Conservation (phyloP, 1,139 yeast genomes). For the Candida sojae region DNA sequence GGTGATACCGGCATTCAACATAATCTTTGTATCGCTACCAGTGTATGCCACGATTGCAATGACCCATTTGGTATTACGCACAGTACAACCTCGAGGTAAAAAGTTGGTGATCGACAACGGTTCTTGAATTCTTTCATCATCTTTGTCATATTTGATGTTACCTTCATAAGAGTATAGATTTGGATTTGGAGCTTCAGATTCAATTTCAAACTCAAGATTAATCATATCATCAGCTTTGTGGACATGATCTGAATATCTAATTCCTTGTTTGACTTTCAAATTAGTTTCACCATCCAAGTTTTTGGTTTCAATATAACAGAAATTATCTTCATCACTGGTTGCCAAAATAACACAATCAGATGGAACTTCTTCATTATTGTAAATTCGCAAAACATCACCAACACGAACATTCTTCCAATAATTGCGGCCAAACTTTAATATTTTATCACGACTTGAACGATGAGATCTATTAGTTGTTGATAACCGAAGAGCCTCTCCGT, state of each 20-base stretch:
- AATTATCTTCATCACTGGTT: slow-evolving; percentile 86
- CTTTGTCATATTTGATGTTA: slow-evolving; percentile 63
- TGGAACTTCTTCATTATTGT: slow-evolving; percentile 89
- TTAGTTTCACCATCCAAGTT: slow-evolving; percentile 97
- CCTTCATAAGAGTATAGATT: slow-evolving; percentile 87
- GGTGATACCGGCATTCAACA: slow-evolving; percentile 90
- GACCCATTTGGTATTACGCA: slow-evolving; percentile 92
- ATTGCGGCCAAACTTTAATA: slow-evolving; percentile 24
- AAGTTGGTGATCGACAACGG: slow-evolving; percentile 80
- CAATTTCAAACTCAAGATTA: slow-evolving; percentile 77
- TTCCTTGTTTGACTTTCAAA: slow-evolving; percentile 75
- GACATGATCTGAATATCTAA: slow-evolving; percentile 63
- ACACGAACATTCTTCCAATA: slow-evolving; percentile 89
- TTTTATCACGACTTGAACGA: slow-evolving; percentile 16
- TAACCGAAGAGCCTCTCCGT: slow-evolving; percentile 20
- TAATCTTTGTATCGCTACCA: slow-evolving; percentile 87
- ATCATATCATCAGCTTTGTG: slow-evolving; percentile 71
- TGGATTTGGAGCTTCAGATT: slow-evolving; percentile 88
- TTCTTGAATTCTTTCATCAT: slow-evolving; percentile 58
- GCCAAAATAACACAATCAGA: slow-evolving; percentile 83
- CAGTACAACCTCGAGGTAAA: slow-evolving; percentile 84
- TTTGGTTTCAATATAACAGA: slow-evolving; percentile 90
- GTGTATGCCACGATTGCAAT: slow-evolving; percentile 88
- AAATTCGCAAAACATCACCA: slow-evolving; percentile 84
- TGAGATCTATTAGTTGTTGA: slow-evolving; percentile 29